Evolutionary conservation across 139 green algal species (phyloP), one percentile per base, ranked within the genome.

Genomic region (Tetratostichococcus sp.): DNA sequence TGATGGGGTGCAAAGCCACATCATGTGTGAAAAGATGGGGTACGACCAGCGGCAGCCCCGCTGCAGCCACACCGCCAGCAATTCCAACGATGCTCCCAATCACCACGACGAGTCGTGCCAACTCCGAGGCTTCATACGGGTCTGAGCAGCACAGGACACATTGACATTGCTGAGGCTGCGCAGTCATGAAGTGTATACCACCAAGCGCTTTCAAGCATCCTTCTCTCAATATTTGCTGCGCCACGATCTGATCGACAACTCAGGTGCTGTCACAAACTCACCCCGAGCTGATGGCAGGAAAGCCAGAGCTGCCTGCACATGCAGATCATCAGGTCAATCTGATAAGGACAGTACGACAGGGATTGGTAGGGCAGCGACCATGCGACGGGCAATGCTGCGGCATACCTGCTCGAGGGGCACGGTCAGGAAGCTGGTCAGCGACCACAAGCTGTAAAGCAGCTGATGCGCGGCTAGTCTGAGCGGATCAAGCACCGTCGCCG

Each of bases 381-480:
- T 50, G 39, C 39, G 39, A 50, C 8, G n/a, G n/a, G n/a, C n/a
- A n/a, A n/a, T n/a, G n/a, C n/a, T n/a, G n/a, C n/a, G n/a, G n/a
- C n/a, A n/a, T n/a, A 35, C 22, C 30, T 25, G 30, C 65, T 69
- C 25, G 1, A 35, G 17, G 8, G 8, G 30, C 5, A 39, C 65
- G 8, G 84, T 72, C 30, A 81, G 78, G 78, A 91, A 94, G 23
- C 84, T 76, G 1, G 82, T 70, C 28, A 93, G 68, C 58, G 81
- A 81, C 82, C 83, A 89, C 14, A 87, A 19, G 26, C 31, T 70
- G 77, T 74, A 90, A 0, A 86, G 21, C 26, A 80, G 80, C 81
- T 95, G 89, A 79, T 95, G 90, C 16, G 86, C 89, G 0, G 90
- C 90, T 72, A 94, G 77, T 34, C 80, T 73, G 34, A 86, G 57